Evolutionary conservation across 345 rosid genomes (phyloP), one percentile per base, ranked within the genome.

Genomic region (Populus tremula): DNA sequence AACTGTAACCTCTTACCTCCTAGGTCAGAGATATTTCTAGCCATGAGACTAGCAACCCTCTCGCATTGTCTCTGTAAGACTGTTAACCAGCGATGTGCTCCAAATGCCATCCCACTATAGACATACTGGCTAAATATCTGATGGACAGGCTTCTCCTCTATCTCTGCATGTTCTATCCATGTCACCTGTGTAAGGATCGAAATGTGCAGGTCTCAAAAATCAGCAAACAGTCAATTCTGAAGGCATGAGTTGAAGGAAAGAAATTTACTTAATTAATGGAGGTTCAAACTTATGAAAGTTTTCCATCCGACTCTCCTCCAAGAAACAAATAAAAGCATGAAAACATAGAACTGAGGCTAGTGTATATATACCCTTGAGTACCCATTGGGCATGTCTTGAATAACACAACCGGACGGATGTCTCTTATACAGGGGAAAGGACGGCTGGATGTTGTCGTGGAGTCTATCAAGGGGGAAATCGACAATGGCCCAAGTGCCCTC

Each of bases 361-460:
- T 45, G 5, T 21, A 25, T 27, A 1, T 27, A 4, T 20, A 91
- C 97, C 88, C 85, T 89, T 41, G 99, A 92, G 85, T 96, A 96
- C 11, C 99, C 99, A 80, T 94, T 94, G 59, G 98, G 97, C 95
- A 96, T 90, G 76, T 96, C 99, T 78, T 91, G 97, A 80, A 96
- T 92, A 27, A 94, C 70, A 76, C 98, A 94, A 27, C 99, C 98
- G 13, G 99, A 94, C 0, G 97, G 91, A 38, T 85, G 81, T 78
- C 98, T 90, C 81, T 81, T 88, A 78, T 89, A 91, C 27, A 85
- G 67, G 4, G 91, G 93, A 71, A 84, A 80, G 21, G 88, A 81
- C 35, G 76, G 76, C 33, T 91, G 91, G 21, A 91, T 79, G 68
- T 73, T 87, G n/a, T 81, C 79, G 43, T 83, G 91, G 82, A 91